Conservation (phyloP, 352 stramenopile species). For the Phytophthora pistaciae region DNA sequence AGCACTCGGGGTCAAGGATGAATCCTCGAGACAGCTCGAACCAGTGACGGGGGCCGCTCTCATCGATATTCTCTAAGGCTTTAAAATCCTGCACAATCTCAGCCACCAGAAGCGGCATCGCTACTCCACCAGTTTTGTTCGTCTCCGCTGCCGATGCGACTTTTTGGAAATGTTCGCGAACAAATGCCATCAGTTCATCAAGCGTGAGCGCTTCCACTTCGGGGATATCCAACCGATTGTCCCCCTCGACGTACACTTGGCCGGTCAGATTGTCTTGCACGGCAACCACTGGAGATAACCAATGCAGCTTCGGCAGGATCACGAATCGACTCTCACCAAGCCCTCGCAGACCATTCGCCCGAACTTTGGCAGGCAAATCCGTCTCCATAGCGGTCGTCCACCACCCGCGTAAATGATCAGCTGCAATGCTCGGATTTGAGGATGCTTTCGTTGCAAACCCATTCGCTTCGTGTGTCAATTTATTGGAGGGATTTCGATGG, state of each 20-base stretch:
- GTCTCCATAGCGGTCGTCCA: conserved; percentile 64
- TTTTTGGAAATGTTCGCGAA: conserved; percentile 51
- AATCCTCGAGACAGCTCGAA: conserved; percentile 72
- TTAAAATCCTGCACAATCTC: conserved; percentile 51
- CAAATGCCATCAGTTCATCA: conserved; percentile 43
- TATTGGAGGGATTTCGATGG: conserved; percentile 41
- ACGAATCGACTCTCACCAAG: conserved; percentile 61
- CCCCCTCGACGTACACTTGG: conserved; percentile 40
- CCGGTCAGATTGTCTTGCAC: conserved; percentile 28
- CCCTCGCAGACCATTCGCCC: conserved; percentile 31
- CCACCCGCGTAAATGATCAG: conserved; percentile 68
- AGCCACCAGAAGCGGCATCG: conserved; percentile 70
- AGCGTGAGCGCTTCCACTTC: conserved; percentile 44
- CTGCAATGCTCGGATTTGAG: conserved; percentile 45
- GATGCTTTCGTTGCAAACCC: conserved; percentile 3
- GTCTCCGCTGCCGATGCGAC: conserved; percentile 19
- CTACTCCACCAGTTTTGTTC: conserved; percentile 42
- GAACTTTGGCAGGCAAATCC: conserved; percentile 49
- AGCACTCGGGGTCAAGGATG: conserved; percentile 63
- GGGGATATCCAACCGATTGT: conserved; percentile 42
- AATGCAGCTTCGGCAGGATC: conserved; percentile 78
- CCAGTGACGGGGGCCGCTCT: conserved; percentile 29
- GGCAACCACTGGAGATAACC: conserved; percentile 61
- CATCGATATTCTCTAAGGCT: conserved; percentile 17
- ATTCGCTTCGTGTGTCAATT: not conserved